Conservation (phyloP, 2,329 filamentous ascomycete species). For the Diaporthe sp. region DNA sequence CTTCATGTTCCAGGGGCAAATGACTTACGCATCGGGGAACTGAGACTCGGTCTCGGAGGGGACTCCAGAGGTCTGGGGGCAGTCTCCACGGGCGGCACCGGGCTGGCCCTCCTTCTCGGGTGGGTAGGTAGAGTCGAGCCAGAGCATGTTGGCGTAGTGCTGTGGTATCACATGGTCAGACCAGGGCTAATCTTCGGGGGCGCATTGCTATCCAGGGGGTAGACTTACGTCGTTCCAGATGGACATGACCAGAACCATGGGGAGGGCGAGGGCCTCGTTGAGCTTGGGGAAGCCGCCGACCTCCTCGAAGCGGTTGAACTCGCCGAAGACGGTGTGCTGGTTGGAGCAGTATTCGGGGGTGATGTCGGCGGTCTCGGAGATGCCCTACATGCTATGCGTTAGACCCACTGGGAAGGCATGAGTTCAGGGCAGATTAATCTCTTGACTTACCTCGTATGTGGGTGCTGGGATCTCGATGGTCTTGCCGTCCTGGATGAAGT, state of each 20-base stretch:
- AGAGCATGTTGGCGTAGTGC: conserved; percentile 72
- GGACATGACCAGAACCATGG: conserved; percentile 74
- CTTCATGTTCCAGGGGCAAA: neutral
- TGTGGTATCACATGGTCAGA: neutral
- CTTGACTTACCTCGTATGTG: conserved; percentile 19
- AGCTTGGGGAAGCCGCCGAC: conserved; percentile 69
- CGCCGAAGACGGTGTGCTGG: conserved; percentile 68
- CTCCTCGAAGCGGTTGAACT: conserved; percentile 63
- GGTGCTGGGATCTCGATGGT: conserved; percentile 64
- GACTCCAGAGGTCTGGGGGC: conserved; percentile 55
- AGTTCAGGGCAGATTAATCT: fast-evolving
- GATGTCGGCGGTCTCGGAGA: conserved; percentile 54
- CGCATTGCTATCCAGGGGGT: neutral
- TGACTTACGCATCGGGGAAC: conserved; percentile 40
- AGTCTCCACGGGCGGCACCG: conserved; percentile 61
- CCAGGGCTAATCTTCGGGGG: neutral
- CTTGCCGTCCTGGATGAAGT: conserved; percentile 72
- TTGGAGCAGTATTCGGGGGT: conserved; percentile 67
- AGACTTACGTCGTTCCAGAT: conserved; percentile 67
- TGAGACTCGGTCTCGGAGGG: conserved; percentile 54
- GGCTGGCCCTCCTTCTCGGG: conserved; percentile 57
- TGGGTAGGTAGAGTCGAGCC: conserved; percentile 71
- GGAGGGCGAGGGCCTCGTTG: conserved; percentile 63
- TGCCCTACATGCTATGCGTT: conserved; percentile 45
- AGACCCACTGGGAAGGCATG: neutral